These are phyloP conservation scores for Breynia disticha DNA, from an alignment of 441 rosid species.

Conservation along the genomic window DNA sequence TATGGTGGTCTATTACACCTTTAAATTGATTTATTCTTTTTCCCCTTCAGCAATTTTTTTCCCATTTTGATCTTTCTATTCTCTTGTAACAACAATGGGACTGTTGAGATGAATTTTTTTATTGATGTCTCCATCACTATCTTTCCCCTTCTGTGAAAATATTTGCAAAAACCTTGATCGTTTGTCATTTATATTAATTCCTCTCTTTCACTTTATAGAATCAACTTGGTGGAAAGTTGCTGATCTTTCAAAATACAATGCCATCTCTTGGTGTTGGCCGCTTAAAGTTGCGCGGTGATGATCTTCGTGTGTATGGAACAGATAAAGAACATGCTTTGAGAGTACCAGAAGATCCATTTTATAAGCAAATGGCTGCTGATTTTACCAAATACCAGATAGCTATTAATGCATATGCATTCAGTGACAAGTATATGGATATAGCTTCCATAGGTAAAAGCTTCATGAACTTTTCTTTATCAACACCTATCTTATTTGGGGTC, in stretches of 20 bases:
- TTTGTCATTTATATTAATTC: slow-evolving; percentile 9
- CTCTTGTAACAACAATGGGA: too few relatives aligned
- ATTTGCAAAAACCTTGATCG: background rate
- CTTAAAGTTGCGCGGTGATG: slow-evolving; percentile 94
- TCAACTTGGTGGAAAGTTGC: slow-evolving; percentile 90
- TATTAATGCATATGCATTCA: slow-evolving; percentile 79
- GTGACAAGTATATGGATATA: slow-evolving; percentile 89
- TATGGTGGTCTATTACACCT: slow-evolving; percentile 29
- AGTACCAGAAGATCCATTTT: slow-evolving; percentile 86
- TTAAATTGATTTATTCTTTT: background rate
- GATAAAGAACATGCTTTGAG: slow-evolving; percentile 84
- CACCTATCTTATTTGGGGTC: background rate
- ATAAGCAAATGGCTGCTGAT: slow-evolving; percentile 99
- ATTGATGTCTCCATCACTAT: background rate
- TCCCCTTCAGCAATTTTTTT: background rate
- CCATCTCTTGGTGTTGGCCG: slow-evolving; percentile 97
- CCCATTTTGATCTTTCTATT: too few relatives aligned
- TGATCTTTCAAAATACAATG: slow-evolving; percentile 82
- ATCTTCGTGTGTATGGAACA: slow-evolving; percentile 89
- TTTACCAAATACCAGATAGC: slow-evolving; percentile 93
- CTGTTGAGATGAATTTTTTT: too few relatives aligned
- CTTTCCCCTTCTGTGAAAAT: slow-evolving; percentile 9
- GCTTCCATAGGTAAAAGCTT: slow-evolving; percentile 73
- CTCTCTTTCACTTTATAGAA: slow-evolving; percentile 38
- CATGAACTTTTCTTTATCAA: background rate